Evolutionary conservation across 352 stramenopile genomes (phyloP), one percentile per base, ranked within the genome.

Genomic region (Thalassiosira delicatula): DNA sequence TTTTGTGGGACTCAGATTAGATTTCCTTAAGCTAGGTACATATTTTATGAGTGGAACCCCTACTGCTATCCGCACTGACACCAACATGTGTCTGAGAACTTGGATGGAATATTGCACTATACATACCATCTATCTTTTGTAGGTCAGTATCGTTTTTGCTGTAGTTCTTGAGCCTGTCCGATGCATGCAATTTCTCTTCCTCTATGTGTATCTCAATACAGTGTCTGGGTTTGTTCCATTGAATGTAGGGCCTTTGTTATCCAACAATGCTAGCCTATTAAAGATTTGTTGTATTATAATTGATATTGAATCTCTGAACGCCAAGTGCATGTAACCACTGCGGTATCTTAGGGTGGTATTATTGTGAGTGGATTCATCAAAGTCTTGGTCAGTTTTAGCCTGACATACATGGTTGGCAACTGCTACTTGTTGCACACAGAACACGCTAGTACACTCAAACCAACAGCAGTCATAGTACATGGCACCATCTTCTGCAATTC

Each of bases 261-360:
- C n/a, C n/a, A n/a, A n/a, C n/a, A n/a, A n/a, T n/a, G n/a, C n/a
- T n/a, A n/a, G n/a, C n/a, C n/a, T n/a, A n/a, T n/a, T n/a, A n/a
- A n/a, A 63, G 11, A 37, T 12, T 11, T 63, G 9, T 12, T 17
- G 2, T 8, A 63, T 63, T 7, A 25, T n/a, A 44, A 44, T 42
- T 9, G 54, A 30, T 21, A 30, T 63, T 2, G 7, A 23, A 7
- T 17, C 11, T 54, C 53, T 40, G 56, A 71, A 82, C 14, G 65
- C 74, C 21, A 69, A 54, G n/a, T 82, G 37, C 65, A 76, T 82
- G 57, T 82, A 82, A 21, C 23, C 35, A 67, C 23, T 71, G 5
- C 19, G 27, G 11, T 56, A 76, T 27, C 74, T 23, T 25, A 76
- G 0, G 27, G 56, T 9, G 32, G 76, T 33, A 66, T 70, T 32